Evolutionary conservation across 2,329 filamentous ascomycete genomes (phyloP).

Genomic region (Uncinocarpus reesii): DNA sequence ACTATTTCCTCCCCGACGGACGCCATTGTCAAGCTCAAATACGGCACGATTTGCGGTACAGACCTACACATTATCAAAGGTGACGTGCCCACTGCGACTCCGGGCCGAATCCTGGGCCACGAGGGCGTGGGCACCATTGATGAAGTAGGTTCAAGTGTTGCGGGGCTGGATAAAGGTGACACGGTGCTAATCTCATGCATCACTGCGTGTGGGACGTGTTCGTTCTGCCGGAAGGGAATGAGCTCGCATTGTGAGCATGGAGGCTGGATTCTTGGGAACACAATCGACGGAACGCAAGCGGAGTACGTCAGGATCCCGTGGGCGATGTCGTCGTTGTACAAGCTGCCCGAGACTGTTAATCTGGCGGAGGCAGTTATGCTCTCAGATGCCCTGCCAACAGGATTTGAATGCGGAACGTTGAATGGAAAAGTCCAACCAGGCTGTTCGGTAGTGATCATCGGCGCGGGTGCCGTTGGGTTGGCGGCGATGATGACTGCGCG

Average conservation of each 20-base stretch:
- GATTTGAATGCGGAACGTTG: slow-evolving; percentile 43
- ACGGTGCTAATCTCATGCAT: slow-evolving; percentile 45
- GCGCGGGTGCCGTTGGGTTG: slow-evolving; percentile 45
- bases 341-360: slow-evolving; percentile 36
- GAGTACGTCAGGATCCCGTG: slow-evolving; percentile 47
- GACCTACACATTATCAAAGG: slow-evolving; percentile 49
- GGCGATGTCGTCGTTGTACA: slow-evolving; percentile 41
- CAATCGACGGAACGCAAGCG: slow-evolving; percentile 45
- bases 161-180: slow-evolving; percentile 42
- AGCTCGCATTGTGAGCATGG: slow-evolving; percentile 45
- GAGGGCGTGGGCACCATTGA: slow-evolving; percentile 45
- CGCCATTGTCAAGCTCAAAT: slow-evolving; percentile 40
- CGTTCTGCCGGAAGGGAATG: slow-evolving; percentile 32
- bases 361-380: slow-evolving; percentile 41
- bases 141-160: slow-evolving; percentile 37
- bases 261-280: slow-evolving; percentile 38
- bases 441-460: slow-evolving; percentile 45
- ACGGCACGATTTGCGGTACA: slow-evolving; percentile 45
- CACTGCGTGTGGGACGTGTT: slow-evolving; percentile 43
- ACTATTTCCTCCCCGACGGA: slow-evolving; percentile 37
- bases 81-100: slow-evolving; percentile 41
- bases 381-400: slow-evolving; percentile 49
- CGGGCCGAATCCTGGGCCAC: slow-evolving; percentile 43
- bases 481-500: slow-evolving; percentile 40
- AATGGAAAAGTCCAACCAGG: slow-evolving; percentile 45